Base-by-base conservation (phyloP, 78 protist species). In the Dictyostelium discoideum region DNA sequence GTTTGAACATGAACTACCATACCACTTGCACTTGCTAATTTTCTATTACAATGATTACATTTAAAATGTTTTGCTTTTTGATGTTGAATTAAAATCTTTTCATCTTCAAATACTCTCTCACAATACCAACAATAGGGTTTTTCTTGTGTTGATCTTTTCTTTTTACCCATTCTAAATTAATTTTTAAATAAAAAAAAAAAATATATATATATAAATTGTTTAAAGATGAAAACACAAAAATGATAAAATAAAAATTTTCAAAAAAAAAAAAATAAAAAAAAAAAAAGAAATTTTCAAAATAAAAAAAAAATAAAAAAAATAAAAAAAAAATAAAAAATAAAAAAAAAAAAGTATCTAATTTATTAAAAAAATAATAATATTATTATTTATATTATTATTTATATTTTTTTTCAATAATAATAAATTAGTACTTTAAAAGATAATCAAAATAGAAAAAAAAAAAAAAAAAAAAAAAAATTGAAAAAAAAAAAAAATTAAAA, bases 61-160 rank as follows among this genome's bases (percentile, higher is more conserved):
- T 96, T 93, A 57, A 98, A 97, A 22, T 98, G 99, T 83, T 96
- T 96, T 0, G 98, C 98, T 67, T 85, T 96, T 57, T 98, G 99
- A 67, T 98, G 99, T 57, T 88, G 95, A 3, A 98, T 89, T 46
- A 98, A 86, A 44, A 97, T 85, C 44, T 78, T 93, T 93, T 97
- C 98, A 57, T 97, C 96, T n/a, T 97, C 97, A 87, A 98, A 98
- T 54, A 80, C 88, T 18, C 99, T 89, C 20, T 97, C 98, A 85
- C 99, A 98, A 84, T 98, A 93, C 96, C 96, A 93, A 82, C 96
- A 93, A 73, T 57, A 93, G 9, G 96, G 96, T 85, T 93, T 93
- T 57, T 93, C 96, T 26, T 60, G 60, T 86, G 84, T 46, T 81
- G 79, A 54, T 80, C 84, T 93, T 84, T 93, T 92, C 88, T 92